Percentiles rank a stretch among this genome's conserved stretches.
These are phyloP conservation scores for Lepraria neglecta DNA, from an alignment of 495 filamentous ascomycete species.

Conservation along the genomic window DNA sequence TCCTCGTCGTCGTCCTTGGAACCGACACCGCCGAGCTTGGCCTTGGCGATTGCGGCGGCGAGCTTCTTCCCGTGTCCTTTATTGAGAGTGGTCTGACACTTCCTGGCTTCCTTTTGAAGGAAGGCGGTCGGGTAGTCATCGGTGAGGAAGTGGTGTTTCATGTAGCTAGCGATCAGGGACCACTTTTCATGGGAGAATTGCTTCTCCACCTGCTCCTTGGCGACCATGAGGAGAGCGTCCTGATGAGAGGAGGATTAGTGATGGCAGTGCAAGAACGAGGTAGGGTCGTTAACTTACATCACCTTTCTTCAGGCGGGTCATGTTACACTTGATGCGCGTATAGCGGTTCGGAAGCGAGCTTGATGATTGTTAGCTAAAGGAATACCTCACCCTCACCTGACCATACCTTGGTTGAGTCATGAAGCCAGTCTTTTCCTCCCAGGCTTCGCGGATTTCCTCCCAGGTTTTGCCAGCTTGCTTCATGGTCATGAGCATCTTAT, in stretches of 20 bases:
- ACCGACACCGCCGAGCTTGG: not conserved
- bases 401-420: slow-evolving; percentile 20
- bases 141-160: slow-evolving; percentile 3
- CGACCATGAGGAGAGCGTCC: slow-evolving; percentile 12
- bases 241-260: not conserved
- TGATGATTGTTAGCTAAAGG: not conserved
- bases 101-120: slow-evolving; percentile 19
- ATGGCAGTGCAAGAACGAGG: not conserved
- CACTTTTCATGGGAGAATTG: slow-evolving; percentile 8
- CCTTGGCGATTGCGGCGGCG: not conserved
- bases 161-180: slow-evolving; percentile 4
- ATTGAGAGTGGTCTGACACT: slow-evolving; percentile 8
- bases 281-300: slow-evolving; percentile 20
- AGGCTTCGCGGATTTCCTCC: slow-evolving; percentile 19
- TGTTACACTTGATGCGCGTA: slow-evolving; percentile 21
- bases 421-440: slow-evolving; percentile 20
- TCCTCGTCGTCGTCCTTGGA: not conserved
- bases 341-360: slow-evolving; percentile 25
- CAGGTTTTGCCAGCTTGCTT: slow-evolving; percentile 21
- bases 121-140: slow-evolving; percentile 21
- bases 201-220: slow-evolving; percentile 16
- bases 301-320: slow-evolving; percentile 22
- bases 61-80: not conserved
- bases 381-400: not conserved
- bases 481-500: slow-evolving; percentile 24